Base-by-base conservation (phyloP, 148 eudicot genomes). In the Cornus controversa region DNA sequence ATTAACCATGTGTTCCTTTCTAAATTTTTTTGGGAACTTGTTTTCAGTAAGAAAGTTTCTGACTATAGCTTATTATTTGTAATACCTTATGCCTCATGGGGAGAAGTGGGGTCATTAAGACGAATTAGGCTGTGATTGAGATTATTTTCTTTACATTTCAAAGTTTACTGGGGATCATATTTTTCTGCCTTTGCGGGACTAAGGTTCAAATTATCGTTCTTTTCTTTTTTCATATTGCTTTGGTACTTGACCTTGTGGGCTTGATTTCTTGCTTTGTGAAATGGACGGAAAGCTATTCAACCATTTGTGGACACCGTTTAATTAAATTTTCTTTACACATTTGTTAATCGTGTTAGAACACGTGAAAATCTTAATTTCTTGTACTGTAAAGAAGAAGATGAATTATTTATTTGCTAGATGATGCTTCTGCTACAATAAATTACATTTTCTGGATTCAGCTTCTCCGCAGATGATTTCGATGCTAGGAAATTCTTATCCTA, bases 391-490 rank as follows among this genome's bases (percentile, higher is more conserved):
- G 45, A 64, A 28, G 72, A 69, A 42, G 54, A 34, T 13, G 27
- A 10, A 0, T 75, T n/a, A 27, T 69, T 8, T 1, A 71, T 58
- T 54, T 28, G 47, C 47, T 58, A 50, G 62, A 10, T 81, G 36
- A 40, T 36, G 57, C 62, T n/a, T 79, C 25, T 68, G 67, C 45
- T 69, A 68, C 68, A 23, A 16, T 73, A 20, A 70, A 23, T 77
- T 45, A 77, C 64, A 11, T 25, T 65, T 40, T 77, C 69, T 82
- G 78, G 77, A 69, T 88, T 77, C 94, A 96, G 97, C 90, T 87
- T 93, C 96, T 80, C 99, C 97, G 0, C 99, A 95, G 92, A 91
- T 90, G 72, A 84, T 96, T 40, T 87, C 92, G 58, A 93, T 93
- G 97, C 84, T 96, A 66, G 96, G 99, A 75, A 96, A 89, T 79